Evolutionary conservation across 306 rosid species (phyloP).

Genomic region (Fragaria nilgerrensis): DNA sequence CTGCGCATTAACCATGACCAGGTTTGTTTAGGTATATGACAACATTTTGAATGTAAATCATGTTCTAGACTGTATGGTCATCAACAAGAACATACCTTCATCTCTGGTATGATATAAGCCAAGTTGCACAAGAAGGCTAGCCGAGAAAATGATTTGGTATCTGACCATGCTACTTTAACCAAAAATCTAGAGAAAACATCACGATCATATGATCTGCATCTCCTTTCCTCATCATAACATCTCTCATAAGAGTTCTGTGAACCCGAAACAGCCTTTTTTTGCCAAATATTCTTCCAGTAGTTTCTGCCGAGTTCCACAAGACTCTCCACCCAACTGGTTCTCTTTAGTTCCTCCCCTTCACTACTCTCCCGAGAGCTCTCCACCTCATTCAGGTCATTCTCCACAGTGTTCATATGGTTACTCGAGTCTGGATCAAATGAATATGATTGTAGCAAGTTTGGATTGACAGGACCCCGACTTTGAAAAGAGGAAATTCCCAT

Average conservation of each 20-base stretch:
- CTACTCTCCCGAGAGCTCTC: slow-evolving; percentile 21
- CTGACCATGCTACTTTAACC: slow-evolving; percentile 60
- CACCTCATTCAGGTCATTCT: slow-evolving; percentile 26
- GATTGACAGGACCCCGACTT: slow-evolving; percentile 46
- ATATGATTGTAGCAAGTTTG: slow-evolving; percentile 48
- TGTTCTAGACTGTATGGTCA: neutral
- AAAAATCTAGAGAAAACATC: slow-evolving; percentile 65
- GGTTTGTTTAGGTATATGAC: neutral
- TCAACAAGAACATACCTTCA: slow-evolving; percentile 46
- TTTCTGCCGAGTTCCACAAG: slow-evolving; percentile 58
- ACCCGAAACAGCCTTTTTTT: slow-evolving; percentile 36
- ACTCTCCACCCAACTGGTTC: slow-evolving; percentile 78
- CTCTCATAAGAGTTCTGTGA: slow-evolving; percentile 34
- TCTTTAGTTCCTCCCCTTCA: slow-evolving; percentile 40
- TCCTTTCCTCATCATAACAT: slow-evolving; percentile 25
- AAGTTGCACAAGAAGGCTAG: slow-evolving; percentile 75
- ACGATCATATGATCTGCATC: slow-evolving; percentile 7
- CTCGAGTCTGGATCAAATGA: slow-evolving; percentile 53
- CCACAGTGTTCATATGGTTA: slow-evolving; percentile 33
- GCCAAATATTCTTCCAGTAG: slow-evolving; percentile 48
- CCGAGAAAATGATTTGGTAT: slow-evolving; percentile 57
- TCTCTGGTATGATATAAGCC: slow-evolving; percentile 74
- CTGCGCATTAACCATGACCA: slow-evolving; percentile 35
- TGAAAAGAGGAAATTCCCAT: slow-evolving; percentile 49
- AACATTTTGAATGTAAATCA: neutral